Conservation (phyloP, 345 rosid genomes). For the Eucalyptus caleyi region DNA sequence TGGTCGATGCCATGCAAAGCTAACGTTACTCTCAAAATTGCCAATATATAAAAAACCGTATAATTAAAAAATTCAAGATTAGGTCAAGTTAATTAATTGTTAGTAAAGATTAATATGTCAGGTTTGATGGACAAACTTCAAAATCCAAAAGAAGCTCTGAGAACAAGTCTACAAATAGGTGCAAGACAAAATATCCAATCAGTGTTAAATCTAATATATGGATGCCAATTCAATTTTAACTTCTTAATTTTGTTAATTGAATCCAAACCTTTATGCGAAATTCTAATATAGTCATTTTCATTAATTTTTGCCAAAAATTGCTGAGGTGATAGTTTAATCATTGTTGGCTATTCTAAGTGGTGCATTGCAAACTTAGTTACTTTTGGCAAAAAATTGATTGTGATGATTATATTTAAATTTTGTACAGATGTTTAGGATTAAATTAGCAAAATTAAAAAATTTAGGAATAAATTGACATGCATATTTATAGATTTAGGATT, state of each 20-base stretch:
- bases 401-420: neutral
- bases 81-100: neutral
- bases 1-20: neutral
- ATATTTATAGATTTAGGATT: neutral
- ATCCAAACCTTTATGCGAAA: rapidly evolving
- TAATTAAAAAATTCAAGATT: neutral
- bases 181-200: neutral
- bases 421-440: neutral
- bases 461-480: neutral
- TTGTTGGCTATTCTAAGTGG: neutral
- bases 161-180: neutral
- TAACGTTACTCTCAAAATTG: neutral
- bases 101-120: neutral
- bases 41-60: neutral
- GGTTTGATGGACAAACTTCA: neutral
- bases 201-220: neutral
- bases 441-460: neutral
- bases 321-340: rapidly evolving
- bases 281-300: neutral
- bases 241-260: neutral
- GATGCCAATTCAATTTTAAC: neutral
- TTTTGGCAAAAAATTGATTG: neutral
- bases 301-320: rapidly evolving
- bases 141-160: neutral
- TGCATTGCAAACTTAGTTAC: rapidly evolving